Evolutionary conservation across 1,284 basidiomycete species (phyloP).

Genomic region (Mycena citricolor): DNA sequence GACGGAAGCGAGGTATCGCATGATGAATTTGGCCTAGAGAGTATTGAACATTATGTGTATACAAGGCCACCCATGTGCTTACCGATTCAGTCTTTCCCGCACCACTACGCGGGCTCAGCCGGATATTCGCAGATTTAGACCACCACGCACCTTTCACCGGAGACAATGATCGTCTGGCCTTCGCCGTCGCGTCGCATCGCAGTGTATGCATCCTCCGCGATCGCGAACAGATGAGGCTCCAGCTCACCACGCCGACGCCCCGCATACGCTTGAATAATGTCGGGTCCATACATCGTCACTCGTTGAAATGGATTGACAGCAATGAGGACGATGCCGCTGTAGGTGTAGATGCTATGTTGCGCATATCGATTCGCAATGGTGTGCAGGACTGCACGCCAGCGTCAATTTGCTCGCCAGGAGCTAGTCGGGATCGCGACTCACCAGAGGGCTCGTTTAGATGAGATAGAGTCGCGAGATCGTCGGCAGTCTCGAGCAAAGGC

Average conservation of each 20-base stretch:
- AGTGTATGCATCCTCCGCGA: constrained; percentile 98
- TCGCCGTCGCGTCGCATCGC: constrained; percentile 94
- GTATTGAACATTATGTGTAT: constrained; percentile 6
- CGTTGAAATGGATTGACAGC: constrained; percentile 98
- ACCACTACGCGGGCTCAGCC: no score
- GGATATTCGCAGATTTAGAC: no score
- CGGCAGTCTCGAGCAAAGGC: constrained; percentile 92
- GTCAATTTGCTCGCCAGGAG: constrained; percentile 2
- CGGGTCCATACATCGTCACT: constrained; percentile 89
- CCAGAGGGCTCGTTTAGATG: constrained; percentile 98
- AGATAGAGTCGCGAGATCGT: constrained; percentile 96
- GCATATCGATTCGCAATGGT: constrained; percentile 97
- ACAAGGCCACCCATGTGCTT: constrained; percentile 28
- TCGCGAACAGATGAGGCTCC: constrained; percentile 98
- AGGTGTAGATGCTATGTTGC: constrained; percentile 97
- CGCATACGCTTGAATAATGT: constrained; percentile 97
- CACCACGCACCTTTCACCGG: constrained; percentile 84
- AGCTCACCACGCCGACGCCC: constrained; percentile 91
- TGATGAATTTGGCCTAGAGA: constrained; percentile 92
- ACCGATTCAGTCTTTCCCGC: constrained; percentile 99
- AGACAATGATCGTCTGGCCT: constrained; percentile 99
- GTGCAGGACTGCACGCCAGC: constrained; percentile 74
- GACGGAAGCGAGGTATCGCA: constrained; percentile 98
- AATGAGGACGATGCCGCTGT: constrained; percentile 97
- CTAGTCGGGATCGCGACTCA: constrained; percentile 36